phyloP scores from a whole-genome alignment of 345 rosid genomes.

The Eucalyptus microcorys region DNA sequence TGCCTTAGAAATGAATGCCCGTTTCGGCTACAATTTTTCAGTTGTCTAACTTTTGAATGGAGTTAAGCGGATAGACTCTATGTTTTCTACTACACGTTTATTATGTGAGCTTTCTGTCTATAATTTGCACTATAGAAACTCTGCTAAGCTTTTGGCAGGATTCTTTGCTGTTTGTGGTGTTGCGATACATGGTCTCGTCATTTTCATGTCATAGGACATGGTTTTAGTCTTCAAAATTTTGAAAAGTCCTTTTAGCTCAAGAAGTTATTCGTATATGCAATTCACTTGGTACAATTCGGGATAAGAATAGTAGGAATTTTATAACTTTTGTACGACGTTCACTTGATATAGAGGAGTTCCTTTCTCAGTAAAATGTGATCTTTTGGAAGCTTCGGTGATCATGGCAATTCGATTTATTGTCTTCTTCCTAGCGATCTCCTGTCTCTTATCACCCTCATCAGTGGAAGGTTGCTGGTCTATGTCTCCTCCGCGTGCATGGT shows the following conservation, averaged over 20 bases:
- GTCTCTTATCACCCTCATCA: background rate
- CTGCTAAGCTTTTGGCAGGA: slow-evolving; percentile 33
- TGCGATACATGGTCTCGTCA: slow-evolving; percentile 25
- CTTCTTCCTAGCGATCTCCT: background rate
- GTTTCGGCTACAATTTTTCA: slow-evolving; percentile 13
- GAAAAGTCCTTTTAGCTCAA: slow-evolving; percentile 8
- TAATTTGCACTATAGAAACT: slow-evolving; percentile 12
- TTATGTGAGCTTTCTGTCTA: background rate
- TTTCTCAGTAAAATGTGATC: background rate
- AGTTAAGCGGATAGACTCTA: too few species aligned
- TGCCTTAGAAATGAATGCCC: slow-evolving; percentile 7
- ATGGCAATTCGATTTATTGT: background rate
- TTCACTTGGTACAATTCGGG: background rate
- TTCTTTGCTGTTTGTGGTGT: slow-evolving; percentile 18
- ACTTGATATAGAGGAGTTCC: background rate
- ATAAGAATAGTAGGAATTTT: too few species aligned
- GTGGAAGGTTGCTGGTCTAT: background rate
- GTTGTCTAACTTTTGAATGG: slow-evolving; percentile 10
- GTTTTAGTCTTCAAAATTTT: slow-evolving; percentile 8
- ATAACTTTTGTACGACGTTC: background rate
- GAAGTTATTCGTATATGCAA: slow-evolving; percentile 1
- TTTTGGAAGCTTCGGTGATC: background rate
- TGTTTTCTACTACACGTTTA: too few species aligned
- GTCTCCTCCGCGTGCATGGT: background rate
- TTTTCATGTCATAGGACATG: slow-evolving; percentile 25